These are phyloP conservation scores for Gymnopus androsaceus DNA, from an alignment of 1,284 basidiomycete species.

Conservation along the genomic window DNA sequence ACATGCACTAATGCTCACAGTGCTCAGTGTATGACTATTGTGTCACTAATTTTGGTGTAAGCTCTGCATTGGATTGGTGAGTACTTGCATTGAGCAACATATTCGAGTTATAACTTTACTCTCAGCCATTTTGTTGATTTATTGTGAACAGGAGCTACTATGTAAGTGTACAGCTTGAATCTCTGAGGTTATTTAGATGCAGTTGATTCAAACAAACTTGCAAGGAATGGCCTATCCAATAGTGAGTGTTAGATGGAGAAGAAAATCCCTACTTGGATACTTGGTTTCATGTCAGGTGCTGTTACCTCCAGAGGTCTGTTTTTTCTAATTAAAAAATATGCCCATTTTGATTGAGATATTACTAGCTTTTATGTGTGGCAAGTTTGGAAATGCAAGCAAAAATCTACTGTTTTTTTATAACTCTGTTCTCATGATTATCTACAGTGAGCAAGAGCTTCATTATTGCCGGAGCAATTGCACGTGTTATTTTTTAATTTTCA, in stretches of 20 bases:
- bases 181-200: neutral
- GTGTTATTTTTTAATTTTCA: neutral
- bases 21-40: conserved; percentile 4
- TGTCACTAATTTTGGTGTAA: conserved; percentile 13
- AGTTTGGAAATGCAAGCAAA: conserved; percentile 8
- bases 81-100: neutral
- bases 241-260: neutral
- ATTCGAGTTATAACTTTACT: neutral
- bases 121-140: neutral
- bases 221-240: conserved; percentile 10
- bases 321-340: neutral
- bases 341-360: neutral
- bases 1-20: neutral
- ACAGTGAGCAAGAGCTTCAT: conserved; percentile 11
- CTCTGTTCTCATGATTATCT: neutral
- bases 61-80: conserved; percentile 6
- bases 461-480: conserved; percentile 2
- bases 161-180: neutral
- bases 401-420: neutral
- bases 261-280: neutral
- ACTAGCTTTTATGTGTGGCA: conserved; percentile 13
- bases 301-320: conserved; percentile 14
- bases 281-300: neutral
- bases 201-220: neutral
- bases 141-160: conserved; percentile 10